These are phyloP conservation scores for Astrephomene gubernaculifera DNA, from an alignment of 139 green algal species.

Conservation along the genomic window DNA sequence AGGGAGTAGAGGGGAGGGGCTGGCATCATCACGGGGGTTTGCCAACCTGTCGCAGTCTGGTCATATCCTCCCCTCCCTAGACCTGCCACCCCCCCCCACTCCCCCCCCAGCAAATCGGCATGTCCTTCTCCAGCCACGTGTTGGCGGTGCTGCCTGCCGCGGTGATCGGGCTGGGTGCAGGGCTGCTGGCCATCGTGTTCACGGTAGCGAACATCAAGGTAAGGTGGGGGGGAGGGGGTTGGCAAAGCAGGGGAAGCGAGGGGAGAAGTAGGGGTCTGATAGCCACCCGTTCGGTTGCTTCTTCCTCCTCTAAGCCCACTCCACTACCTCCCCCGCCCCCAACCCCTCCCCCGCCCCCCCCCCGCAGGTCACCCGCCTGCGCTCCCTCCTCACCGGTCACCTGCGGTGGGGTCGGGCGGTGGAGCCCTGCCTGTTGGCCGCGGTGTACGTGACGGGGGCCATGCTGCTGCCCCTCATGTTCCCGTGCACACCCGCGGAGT, in stretches of 20 bases:
- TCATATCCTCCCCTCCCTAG: background rate
- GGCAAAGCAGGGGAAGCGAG: too few species aligned
- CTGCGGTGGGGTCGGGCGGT: conserved; percentile 64
- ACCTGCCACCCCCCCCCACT: background rate
- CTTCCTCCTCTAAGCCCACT: background rate
- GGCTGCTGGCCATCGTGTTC: conserved; percentile 80
- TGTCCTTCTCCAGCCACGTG: conserved; percentile 76
- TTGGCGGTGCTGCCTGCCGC: conserved; percentile 79
- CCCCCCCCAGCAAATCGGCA: conserved; percentile 31
- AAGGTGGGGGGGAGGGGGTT: conserved; percentile 31
- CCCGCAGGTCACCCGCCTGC: conserved; percentile 50
- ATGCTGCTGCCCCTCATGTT: conserved; percentile 90
- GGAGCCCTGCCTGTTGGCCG: conserved; percentile 81
- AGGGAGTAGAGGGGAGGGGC: too few species aligned
- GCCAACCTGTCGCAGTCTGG: too few species aligned
- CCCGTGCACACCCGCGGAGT: conserved; percentile 80
- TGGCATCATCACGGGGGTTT: too few species aligned
- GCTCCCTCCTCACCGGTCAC: conserved; percentile 34
- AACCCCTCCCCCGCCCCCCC: background rate
- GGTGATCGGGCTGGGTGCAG: conserved; percentile 77
- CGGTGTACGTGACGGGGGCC: conserved; percentile 81
- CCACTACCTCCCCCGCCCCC: background rate
- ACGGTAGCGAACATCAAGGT: conserved; percentile 81
- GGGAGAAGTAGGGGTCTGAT: too few species aligned
- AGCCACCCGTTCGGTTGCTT: background rate